Percentiles rank a stretch among this genome's conserved stretches.
phyloP scores from a whole-genome alignment of 306 rosid genomes.

The Hippophae rhamnoides region DNA sequence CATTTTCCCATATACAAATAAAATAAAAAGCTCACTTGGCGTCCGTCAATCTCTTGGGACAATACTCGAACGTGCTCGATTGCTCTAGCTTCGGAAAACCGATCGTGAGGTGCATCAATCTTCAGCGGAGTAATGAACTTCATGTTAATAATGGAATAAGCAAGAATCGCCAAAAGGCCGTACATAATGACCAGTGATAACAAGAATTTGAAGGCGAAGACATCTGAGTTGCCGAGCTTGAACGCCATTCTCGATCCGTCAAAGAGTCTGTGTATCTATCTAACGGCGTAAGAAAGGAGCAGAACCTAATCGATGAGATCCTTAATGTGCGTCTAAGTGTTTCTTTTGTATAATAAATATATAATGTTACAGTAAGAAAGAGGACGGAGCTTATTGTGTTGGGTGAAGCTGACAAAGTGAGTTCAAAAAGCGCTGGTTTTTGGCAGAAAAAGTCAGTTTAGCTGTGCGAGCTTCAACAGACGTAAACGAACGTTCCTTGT shows the following conservation, averaged over 20 bases:
- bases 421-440: too few relatives aligned
- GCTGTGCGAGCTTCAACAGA: too few relatives aligned
- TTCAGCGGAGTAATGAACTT: slow-evolving; percentile 63
- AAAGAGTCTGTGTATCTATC: slow-evolving; percentile 4
- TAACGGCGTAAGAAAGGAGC: too few relatives aligned
- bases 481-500: too few relatives aligned
- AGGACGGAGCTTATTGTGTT: too few relatives aligned
- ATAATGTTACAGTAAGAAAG: too few relatives aligned
- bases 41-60: slow-evolving; percentile 83
- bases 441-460: too few relatives aligned
- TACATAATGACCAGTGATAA: slow-evolving; percentile 39
- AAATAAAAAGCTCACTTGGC: slow-evolving; percentile 48
- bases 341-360: too few relatives aligned
- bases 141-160: slow-evolving; percentile 58
- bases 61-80: slow-evolving; percentile 59
- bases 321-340: too few relatives aligned
- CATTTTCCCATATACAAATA: background rate
- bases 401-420: too few relatives aligned
- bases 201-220: slow-evolving; percentile 52
- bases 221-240: slow-evolving; percentile 48
- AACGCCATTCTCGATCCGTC: slow-evolving; percentile 31
- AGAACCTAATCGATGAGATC: background rate
- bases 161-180: slow-evolving; percentile 54
- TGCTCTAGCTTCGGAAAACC: slow-evolving; percentile 84
- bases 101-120: slow-evolving; percentile 65